These are phyloP conservation scores for Saccharomycopsis capsularis DNA, from an alignment of 805 yeast species.

Conservation along the genomic window DNA sequence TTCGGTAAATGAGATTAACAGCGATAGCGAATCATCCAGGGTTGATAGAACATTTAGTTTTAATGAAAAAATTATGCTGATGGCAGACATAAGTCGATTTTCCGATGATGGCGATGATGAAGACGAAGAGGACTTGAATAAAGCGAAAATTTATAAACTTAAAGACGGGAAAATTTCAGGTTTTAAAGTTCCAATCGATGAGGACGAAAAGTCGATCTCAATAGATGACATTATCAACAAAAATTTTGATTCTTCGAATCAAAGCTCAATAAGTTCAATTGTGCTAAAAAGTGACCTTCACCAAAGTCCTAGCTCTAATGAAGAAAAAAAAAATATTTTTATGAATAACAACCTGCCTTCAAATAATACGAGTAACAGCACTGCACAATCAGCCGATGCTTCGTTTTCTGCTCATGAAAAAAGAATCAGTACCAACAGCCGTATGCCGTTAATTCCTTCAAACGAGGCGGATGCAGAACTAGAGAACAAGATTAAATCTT, in stretches of 20 bases:
- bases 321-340: constrained; percentile 27
- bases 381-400: not conserved
- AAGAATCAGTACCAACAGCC: not conserved
- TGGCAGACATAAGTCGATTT: constrained; percentile 10
- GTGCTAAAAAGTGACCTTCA: not conserved
- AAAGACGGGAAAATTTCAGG: constrained; percentile 24
- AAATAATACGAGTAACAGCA: not conserved
- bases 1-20: too few species aligned
- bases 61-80: constrained; percentile 10
- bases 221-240: not conserved
- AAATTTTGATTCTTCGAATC: not conserved
- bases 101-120: constrained; percentile 7
- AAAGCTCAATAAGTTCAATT: not conserved
- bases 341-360: too few species aligned
- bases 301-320: not conserved
- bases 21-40: too few species aligned
- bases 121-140: constrained; percentile 2
- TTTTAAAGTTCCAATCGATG: constrained; percentile 20
- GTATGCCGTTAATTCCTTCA: constrained; percentile 6
- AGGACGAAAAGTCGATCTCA: not conserved
- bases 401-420: not conserved
- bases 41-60: constrained; percentile 7
- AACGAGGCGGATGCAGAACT: constrained; percentile 21
- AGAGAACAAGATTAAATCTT: constrained; percentile 18
- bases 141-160: constrained; percentile 22